Conservation (phyloP, 1,284 basidiomycete genomes). For the Pseudozyma tsukubaensis region DNA sequence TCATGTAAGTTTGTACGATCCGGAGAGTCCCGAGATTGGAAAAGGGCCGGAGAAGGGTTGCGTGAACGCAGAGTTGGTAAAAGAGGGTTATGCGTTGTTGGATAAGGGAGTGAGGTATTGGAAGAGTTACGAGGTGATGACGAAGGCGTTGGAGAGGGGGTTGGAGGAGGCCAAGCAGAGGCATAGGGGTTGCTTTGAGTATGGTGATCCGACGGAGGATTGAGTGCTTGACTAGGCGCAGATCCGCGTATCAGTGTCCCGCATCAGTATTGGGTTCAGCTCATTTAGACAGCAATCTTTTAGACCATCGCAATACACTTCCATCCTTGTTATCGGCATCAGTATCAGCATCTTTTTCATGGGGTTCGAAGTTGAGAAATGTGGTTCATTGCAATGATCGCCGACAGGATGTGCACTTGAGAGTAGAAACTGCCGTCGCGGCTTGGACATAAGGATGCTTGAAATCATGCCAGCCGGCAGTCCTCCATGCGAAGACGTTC, state of each 20-base stretch:
- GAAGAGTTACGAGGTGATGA: slow-evolving; percentile 48
- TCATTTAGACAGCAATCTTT: too few species aligned
- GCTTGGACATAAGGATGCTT: too few species aligned
- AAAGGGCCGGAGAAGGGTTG: slow-evolving; percentile 48
- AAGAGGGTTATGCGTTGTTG: slow-evolving; percentile 55
- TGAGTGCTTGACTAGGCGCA: not conserved
- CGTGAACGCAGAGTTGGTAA: slow-evolving; percentile 55
- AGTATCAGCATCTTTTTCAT: too few species aligned
- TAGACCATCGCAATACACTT: too few species aligned
- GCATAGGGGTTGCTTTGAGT: slow-evolving; percentile 58
- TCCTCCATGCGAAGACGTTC: not conserved
- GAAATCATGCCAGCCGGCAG: not conserved
- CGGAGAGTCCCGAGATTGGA: slow-evolving; percentile 42
- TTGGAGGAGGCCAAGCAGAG: slow-evolving; percentile 46
- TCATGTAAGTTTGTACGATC: slow-evolving; percentile 61
- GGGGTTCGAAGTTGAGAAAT: too few species aligned
- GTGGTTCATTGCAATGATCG: too few species aligned
- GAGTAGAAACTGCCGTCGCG: too few species aligned
- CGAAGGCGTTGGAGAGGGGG: slow-evolving; percentile 38
- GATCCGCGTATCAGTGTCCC: not conserved
- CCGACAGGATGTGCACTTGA: too few species aligned
- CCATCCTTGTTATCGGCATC: too few species aligned
- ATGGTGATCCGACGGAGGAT: slow-evolving; percentile 57
- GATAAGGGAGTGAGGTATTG: slow-evolving; percentile 57
- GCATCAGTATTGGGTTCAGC: not conserved